A percentile compares a stretch with the other conserved stretches of the same genome.
These are phyloP conservation scores for Mortierella sp. DNA, from an alignment of 371 early-diverging fungal genomes.

Conservation along the genomic window DNA sequence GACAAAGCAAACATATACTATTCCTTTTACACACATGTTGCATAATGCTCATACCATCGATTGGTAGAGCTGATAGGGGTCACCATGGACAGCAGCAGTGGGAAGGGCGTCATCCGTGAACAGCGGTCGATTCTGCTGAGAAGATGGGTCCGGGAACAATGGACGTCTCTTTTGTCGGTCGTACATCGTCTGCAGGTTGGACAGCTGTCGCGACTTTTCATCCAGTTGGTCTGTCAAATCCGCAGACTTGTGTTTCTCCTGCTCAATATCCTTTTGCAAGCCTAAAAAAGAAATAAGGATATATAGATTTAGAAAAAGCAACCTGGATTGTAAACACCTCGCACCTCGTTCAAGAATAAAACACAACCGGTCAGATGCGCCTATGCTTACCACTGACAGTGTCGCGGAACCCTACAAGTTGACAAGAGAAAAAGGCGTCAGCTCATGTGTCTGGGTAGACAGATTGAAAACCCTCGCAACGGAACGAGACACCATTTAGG, in stretches of 20 bases:
- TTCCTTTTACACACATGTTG: too few species aligned
- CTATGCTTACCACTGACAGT: slow-evolving; percentile 23
- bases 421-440: background rate
- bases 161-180: slow-evolving; percentile 70
- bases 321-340: background rate
- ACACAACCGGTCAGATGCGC: too few species aligned
- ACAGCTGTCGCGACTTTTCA: slow-evolving; percentile 77
- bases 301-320: background rate
- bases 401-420: slow-evolving; percentile 30
- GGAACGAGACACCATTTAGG: too few species aligned
- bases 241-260: slow-evolving; percentile 65
- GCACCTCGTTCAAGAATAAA: too few species aligned
- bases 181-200: slow-evolving; percentile 67
- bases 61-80: slow-evolving; percentile 12
- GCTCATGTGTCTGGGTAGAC: background rate
- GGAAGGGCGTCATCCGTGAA: background rate
- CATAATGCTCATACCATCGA: too few species aligned
- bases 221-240: slow-evolving; percentile 69
- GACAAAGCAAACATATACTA: too few species aligned
- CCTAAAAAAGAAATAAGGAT: slow-evolving; percentile 38
- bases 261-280: slow-evolving; percentile 63
- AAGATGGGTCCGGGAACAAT: slow-evolving; percentile 40
- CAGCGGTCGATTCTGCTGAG: slow-evolving; percentile 3
- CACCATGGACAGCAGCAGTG: background rate
- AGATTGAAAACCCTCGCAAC: too few species aligned